Base-by-base conservation (phyloP, 257 asterid genomes). In the Nicotiana paniculata region DNA sequence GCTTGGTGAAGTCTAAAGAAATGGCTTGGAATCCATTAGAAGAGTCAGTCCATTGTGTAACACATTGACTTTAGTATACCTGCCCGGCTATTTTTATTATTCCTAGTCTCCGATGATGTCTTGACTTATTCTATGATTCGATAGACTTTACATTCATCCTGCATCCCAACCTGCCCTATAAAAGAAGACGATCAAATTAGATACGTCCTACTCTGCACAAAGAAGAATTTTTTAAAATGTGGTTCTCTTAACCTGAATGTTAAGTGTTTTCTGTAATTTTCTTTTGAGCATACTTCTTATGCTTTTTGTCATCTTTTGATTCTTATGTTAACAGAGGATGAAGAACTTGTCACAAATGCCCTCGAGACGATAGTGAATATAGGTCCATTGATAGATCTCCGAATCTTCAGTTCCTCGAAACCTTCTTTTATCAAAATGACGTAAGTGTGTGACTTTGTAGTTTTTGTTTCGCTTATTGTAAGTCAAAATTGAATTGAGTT, bases 321-420 rank as follows among this genome's bases (percentile, higher is more conserved):
- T 37, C 67, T 65, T 21, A 84, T 54, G 74, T 81, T 46, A 81
- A 79, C 97, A 96, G 97, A 96, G 97, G 99, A 96, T 74, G 99
- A 96, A 83, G 98, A 96, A 84, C 97, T 96, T 48, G 99, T 93
- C 54, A 96, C 99, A 57, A 96, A 96, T 83, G 88, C 93, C 67
- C 90, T 96, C 30, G 99, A 96, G 90, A 93, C 95, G 5, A 89
- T 93, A 78, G 94, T 96, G 90, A 96, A 94, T 86, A 80, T 96
- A 88, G 99, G 97, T 15, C 98, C 95, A 17, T 86, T 94, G 85
- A 84, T 93, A 81, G 98, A 96, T 86, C 95, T 96, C 83, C 97
- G 97, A 77, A 92, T 93, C 84, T 96, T 96, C 82, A 94, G 94
- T 91, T 94, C 98, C 46, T 89, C 96, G 58, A 94, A 92, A 88